A percentile compares a stretch with the other conserved stretches of the same genome.
Evolutionary conservation across 345 rosid genomes (phyloP).

Genomic region (Lepidium aucheri): DNA sequence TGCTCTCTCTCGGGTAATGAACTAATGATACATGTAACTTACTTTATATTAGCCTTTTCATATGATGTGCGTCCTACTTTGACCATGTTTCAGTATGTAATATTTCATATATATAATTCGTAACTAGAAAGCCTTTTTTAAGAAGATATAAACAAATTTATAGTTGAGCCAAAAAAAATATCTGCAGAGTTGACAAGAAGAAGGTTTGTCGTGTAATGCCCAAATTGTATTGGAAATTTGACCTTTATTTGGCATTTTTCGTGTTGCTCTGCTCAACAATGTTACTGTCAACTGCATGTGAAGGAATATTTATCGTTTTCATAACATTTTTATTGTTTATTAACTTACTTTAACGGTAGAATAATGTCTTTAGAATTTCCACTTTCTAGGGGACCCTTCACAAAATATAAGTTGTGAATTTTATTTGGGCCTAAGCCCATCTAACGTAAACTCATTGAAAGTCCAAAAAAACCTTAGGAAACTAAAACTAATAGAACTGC

Average conservation of each 20-base stretch:
- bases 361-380: background rate
- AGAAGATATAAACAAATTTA: background rate
- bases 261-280: background rate
- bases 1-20: constrained; percentile 23
- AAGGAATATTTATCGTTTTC: background rate
- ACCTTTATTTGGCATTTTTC: constrained; percentile 1
- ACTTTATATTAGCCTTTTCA: constrained; percentile 5
- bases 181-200: background rate
- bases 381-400: background rate
- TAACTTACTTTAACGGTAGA: background rate
- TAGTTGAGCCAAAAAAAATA: background rate
- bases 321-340: background rate
- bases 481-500: background rate
- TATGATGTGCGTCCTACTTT: constrained; percentile 5
- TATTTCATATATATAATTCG: background rate
- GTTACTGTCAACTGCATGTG: constrained; percentile 4
- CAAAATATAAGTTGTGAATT: background rate
- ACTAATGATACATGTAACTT: background rate
- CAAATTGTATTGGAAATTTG: constrained; percentile 13
- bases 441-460: background rate
- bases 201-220: constrained; percentile 23
- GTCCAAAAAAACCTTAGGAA: background rate
- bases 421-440: background rate
- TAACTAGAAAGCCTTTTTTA: too few relatives aligned
- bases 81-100: constrained; percentile 1